These are phyloP conservation scores for Arachis hypogaea DNA, from an alignment of 306 rosid genomes.

Conservation along the genomic window DNA sequence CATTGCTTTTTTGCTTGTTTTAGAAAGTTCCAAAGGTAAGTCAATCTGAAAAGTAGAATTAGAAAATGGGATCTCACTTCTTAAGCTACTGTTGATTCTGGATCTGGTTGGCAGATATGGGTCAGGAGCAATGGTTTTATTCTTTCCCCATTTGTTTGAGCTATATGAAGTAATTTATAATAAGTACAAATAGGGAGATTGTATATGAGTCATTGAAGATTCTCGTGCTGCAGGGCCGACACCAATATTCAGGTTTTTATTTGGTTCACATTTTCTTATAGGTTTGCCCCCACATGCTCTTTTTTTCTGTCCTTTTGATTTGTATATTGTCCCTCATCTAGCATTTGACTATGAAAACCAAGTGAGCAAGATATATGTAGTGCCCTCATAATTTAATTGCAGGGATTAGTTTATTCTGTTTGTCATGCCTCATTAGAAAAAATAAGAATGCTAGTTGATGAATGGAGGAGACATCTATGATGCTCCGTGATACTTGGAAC, in stretches of 20 bases:
- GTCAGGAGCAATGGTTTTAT: constrained; percentile 35
- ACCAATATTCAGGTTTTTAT: constrained; percentile 38
- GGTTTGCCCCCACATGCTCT: neutral
- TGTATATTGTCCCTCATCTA: neutral
- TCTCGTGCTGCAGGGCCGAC: constrained; percentile 46
- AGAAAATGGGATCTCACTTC: constrained; percentile 32
- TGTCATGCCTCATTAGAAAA: neutral
- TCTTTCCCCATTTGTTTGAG: constrained; percentile 49
- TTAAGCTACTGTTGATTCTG: constrained; percentile 38
- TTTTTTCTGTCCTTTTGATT: neutral
- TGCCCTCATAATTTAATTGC: neutral
- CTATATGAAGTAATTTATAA: constrained; percentile 45
- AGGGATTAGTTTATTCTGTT: neutral
- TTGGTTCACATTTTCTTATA: constrained; percentile 13
- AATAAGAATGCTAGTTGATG: neutral
- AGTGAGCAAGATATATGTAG: neutral
- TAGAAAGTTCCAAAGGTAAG: constrained; percentile 38
- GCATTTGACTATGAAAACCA: neutral
- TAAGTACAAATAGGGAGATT: constrained; percentile 41
- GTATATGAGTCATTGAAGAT: constrained; percentile 42
- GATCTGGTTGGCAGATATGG: constrained; percentile 38
- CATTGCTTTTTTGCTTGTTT: constrained; percentile 27
- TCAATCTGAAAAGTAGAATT: constrained; percentile 37
- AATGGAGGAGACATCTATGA: too few species aligned
- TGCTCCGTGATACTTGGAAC: too few species aligned